Conservation (phyloP, 345 rosid species). For the Turritis glabra region DNA sequence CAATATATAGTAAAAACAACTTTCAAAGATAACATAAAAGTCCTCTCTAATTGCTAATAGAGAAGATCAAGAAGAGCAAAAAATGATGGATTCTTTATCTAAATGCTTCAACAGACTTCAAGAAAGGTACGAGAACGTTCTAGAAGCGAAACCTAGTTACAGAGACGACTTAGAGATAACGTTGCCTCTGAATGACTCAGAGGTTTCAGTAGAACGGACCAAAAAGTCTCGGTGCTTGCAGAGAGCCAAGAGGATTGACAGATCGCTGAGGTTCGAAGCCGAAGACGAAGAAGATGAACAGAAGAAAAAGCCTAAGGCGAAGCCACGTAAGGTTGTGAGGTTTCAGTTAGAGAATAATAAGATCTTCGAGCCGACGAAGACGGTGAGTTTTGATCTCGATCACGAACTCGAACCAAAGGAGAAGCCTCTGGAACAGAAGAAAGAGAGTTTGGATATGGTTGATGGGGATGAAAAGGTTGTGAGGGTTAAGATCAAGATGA, state of each 20-base stretch:
- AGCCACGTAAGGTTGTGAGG: constrained; percentile 39
- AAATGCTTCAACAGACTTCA: constrained; percentile 38
- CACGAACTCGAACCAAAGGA: constrained; percentile 13
- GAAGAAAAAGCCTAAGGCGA: constrained; percentile 26
- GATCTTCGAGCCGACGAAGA: constrained; percentile 22
- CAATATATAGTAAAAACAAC: background rate
- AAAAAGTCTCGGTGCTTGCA: constrained; percentile 35
- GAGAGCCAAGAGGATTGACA: constrained; percentile 36
- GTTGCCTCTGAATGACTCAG: constrained; percentile 26
- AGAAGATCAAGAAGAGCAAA: background rate
- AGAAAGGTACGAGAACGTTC: constrained; percentile 20
- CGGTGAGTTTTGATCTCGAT: constrained; percentile 14
- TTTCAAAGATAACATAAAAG: constrained; percentile 18
- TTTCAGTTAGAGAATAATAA: constrained; percentile 38
- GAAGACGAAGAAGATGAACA: constrained; percentile 40
- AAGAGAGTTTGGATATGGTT: constrained; percentile 7
- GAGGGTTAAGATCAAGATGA: constrained; percentile 70
- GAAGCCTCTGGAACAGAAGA: constrained; percentile 16
- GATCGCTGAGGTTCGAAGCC: constrained; percentile 23
- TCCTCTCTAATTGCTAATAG: background rate
- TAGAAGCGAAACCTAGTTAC: constrained; percentile 25
- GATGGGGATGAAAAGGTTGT: constrained; percentile 26
- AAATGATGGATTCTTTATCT: constrained; percentile 32
- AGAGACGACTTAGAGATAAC: constrained; percentile 32
- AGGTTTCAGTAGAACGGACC: constrained; percentile 12